Base-by-base conservation (phyloP, 2,329 filamentous ascomycete species). In the Colletotrichum eleusines region DNA sequence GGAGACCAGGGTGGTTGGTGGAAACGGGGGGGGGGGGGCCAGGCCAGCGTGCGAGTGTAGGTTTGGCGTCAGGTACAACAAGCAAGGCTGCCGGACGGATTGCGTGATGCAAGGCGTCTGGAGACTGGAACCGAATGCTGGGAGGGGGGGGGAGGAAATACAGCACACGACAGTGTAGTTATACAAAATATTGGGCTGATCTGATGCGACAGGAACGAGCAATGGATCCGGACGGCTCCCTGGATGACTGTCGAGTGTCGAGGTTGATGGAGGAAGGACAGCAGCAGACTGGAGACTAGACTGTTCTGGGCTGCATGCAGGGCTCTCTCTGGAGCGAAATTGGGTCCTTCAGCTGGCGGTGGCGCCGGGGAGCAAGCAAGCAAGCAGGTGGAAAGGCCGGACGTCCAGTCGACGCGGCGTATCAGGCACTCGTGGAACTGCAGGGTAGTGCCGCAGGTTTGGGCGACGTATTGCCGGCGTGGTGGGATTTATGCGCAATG, bases 401-500 rank as follows among this genome's bases (percentile, higher is more conserved):
- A 40, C 54, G 40, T 44, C 54, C 42, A 7, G 5, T 16, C 18
- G 53, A 40, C 18, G 44, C 53, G 42, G n/a, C 33, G 53, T 60
- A 65, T 65, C 64, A 42, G 51, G 51, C 5, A 59, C 68, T 63
- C 64, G 68, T 59, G 57, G 66, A 55, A 51, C 16, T 68, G 68
- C 68, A 71, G 64, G 64, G 68, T 71, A 63, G 50, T n/a, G 53
- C 63, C 46, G 51, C 64, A 68, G 68, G 58, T 68, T 68, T 23
- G 68, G 44, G 57, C 51, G 26, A 58, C 31, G 68, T 58, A 57
- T 26, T 44, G 64, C 44, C 51, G 68, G 35, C 48, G 63, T 38
- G 44, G 63, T 48, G 63, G 40, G 55, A 59, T 58, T 67, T 40
- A 31, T 62, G 26, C 42, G 50, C 58, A 11, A n/a, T 33, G n/a